These are phyloP conservation scores for Colletotrichum tanaceti DNA, from an alignment of 2,329 filamentous ascomycete genomes.

Conservation along the genomic window DNA sequence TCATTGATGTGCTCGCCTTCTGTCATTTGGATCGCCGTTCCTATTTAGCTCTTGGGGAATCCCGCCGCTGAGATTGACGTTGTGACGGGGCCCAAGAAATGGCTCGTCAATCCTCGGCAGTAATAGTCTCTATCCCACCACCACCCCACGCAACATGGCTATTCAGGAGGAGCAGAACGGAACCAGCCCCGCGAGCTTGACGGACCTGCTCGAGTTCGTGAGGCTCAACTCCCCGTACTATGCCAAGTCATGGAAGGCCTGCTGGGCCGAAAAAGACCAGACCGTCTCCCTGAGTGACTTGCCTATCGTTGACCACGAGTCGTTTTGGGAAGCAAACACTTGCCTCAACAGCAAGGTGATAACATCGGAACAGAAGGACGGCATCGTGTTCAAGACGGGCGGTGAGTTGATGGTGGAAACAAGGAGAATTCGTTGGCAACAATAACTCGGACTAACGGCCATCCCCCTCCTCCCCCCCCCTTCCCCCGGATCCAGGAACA, in stretches of 20 bases:
- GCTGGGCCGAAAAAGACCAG: background rate
- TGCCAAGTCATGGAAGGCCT: constrained; percentile 19
- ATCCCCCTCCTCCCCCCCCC: no score
- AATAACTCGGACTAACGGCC: no score
- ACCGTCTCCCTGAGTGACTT: constrained; percentile 5
- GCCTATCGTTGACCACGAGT: constrained; percentile 25
- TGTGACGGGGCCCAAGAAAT: background rate
- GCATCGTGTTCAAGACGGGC: constrained; percentile 34
- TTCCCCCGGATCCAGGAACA: constrained; percentile 19
- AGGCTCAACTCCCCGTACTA: constrained; percentile 28
- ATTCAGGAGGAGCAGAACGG: background rate
- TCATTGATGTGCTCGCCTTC: background rate
- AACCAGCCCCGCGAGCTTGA: background rate
- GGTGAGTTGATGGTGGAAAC: background rate
- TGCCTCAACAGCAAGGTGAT: constrained; percentile 32
- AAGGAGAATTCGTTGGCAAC: no score
- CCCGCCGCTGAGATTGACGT: background rate
- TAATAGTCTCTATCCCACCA: no score
- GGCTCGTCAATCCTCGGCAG: no score
- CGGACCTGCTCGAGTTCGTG: constrained; percentile 29
- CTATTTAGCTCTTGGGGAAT: background rate
- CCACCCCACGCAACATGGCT: constrained; percentile 28
- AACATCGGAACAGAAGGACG: constrained; percentile 32
- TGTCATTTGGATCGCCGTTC: no score
- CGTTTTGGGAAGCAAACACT: constrained; percentile 32